Evolutionary conservation across 768 basidiomycete species (phyloP).

Genomic region (Dictyophora rubrovolvata): DNA sequence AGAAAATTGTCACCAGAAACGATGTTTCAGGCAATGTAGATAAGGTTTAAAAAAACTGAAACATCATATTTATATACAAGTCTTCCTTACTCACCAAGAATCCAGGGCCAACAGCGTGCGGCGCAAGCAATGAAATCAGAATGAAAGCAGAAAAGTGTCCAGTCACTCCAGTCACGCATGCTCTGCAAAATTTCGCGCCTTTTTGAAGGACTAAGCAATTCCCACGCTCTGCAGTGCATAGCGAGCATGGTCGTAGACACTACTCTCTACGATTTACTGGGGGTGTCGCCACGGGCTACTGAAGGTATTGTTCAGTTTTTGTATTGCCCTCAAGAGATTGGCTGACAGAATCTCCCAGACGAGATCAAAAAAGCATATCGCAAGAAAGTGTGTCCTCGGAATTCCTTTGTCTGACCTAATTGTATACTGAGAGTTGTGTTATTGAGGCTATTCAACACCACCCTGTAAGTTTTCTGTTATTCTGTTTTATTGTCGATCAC

Average conservation of each 20-base stretch:
- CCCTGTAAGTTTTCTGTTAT: conserved; percentile 44
- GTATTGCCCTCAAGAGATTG: neutral
- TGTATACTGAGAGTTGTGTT: conserved; percentile 9
- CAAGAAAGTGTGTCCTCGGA: conserved; percentile 54
- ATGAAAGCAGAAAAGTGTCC: neutral
- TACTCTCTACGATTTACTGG: conserved; percentile 73
- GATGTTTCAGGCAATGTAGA: conserved; percentile 83
- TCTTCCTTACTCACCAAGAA: conserved; percentile 3
- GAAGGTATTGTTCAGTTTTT: conserved; percentile 43
- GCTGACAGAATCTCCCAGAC: conserved; percentile 27
- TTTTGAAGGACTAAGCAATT: neutral
- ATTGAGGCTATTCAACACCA: conserved; percentile 77
- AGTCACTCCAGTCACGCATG: no score
- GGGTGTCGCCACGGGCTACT: conserved; percentile 55
- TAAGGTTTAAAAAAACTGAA: conserved; percentile 53
- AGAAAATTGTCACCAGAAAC: conserved; percentile 35
- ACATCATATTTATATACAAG: conserved; percentile 19
- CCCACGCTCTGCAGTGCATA: neutral
- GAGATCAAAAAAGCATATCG: conserved; percentile 94
- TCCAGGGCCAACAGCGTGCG: neutral
- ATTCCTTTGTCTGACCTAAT: conserved; percentile 11
- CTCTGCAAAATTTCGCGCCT: conserved; percentile 2
- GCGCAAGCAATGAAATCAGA: neutral
- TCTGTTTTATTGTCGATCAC: conserved; percentile 5
- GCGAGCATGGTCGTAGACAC: conserved; percentile 25